These are phyloP conservation scores for Macadamia tetraphylla DNA, from an alignment of 164 flowering plant species.

Conservation along the genomic window DNA sequence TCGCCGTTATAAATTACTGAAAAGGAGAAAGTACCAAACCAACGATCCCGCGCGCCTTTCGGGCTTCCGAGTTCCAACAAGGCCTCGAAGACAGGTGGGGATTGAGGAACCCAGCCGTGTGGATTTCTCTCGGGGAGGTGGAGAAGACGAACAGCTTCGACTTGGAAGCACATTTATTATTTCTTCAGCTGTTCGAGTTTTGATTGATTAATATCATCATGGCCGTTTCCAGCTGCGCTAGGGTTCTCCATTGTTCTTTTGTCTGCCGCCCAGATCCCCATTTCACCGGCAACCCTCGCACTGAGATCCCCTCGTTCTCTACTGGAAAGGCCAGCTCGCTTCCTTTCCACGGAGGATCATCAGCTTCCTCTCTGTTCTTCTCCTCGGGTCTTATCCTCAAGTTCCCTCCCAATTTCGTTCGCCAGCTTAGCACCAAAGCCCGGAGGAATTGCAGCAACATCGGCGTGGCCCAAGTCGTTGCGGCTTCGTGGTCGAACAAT, in stretches of 20 bases:
- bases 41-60: too few species aligned
- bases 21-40: too few species aligned
- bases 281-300: conserved; percentile 28
- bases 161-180: too few species aligned
- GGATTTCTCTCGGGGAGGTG: too few species aligned
- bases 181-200: too few species aligned
- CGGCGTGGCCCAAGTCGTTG: conserved; percentile 89
- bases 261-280: conserved; percentile 69
- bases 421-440: conserved; percentile 89
- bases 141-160: too few species aligned
- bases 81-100: too few species aligned
- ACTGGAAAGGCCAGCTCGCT: conserved; percentile 8
- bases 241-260: conserved; percentile 34
- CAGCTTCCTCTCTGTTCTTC: not conserved
- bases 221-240: conserved; percentile 38
- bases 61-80: too few species aligned
- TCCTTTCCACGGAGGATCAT: conserved; percentile 1
- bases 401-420: conserved; percentile 86
- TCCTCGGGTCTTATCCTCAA: conserved; percentile 37
- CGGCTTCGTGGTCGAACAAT: conserved; percentile 84
- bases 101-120: too few species aligned
- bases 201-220: conserved; percentile 6
- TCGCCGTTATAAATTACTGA: too few species aligned
- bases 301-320: conserved; percentile 16
- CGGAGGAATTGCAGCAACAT: conserved; percentile 95